phyloP scores from a whole-genome alignment of 2,329 filamentous ascomycete species.

The Colletotrichum paranaense region DNA sequence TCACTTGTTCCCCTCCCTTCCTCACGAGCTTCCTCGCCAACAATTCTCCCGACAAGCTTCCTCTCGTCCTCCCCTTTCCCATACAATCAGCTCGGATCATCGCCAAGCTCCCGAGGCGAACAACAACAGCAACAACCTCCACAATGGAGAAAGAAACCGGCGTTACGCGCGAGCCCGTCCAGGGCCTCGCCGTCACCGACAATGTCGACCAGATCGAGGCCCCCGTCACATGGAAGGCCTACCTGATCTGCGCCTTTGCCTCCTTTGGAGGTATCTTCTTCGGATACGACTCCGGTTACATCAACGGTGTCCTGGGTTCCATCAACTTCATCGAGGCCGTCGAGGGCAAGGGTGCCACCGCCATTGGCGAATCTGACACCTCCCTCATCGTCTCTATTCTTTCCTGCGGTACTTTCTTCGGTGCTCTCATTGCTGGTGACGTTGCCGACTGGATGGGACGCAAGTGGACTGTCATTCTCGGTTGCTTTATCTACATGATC shows the following conservation, averaged over 20 bases:
- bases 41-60: conserved; percentile 14
- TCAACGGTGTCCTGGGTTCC: conserved; percentile 71
- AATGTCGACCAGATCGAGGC: conserved; percentile 73
- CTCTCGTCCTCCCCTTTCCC: conserved; percentile 8
- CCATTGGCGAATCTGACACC: conserved; percentile 54
- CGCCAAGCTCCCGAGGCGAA: conserved; percentile 13
- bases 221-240: conserved; percentile 75
- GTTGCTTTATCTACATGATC: conserved; percentile 77
- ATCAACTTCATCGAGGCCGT: conserved; percentile 63
- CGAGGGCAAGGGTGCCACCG: conserved; percentile 50
- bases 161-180: conserved; percentile 26
- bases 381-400: conserved; percentile 80
- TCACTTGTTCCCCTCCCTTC: background rate
- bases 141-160: conserved; percentile 33
- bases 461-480: conserved; percentile 76
- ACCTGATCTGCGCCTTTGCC: conserved; percentile 76
- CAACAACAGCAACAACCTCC: background rate
- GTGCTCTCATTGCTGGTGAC: conserved; percentile 81
- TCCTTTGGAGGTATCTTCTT: conserved; percentile 82
- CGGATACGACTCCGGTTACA: conserved; percentile 83
- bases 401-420: conserved; percentile 82
- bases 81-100: background rate
- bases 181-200: conserved; percentile 52
- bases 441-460: conserved; percentile 80
- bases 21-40: conserved; percentile 29